Percentiles rank a stretch among this genome's conserved stretches.
phyloP scores from a whole-genome alignment of 2,329 filamentous ascomycete species.

The Colletotrichum aenigma region DNA sequence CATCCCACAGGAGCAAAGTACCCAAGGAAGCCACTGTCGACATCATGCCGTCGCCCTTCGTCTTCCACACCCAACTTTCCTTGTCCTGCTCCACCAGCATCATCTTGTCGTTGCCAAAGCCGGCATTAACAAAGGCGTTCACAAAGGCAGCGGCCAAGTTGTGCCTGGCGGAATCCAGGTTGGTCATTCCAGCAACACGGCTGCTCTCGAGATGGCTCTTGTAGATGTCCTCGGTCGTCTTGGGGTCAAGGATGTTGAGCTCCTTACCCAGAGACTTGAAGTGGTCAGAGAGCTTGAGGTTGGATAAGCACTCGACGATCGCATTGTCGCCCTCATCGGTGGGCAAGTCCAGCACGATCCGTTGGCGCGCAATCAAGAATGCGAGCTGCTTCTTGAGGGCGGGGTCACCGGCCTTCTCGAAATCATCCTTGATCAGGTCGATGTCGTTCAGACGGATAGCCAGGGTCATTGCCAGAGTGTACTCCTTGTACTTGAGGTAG shows the following conservation, averaged over 20 bases:
- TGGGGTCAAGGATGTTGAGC: constrained; percentile 94
- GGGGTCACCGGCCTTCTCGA: constrained; percentile 79
- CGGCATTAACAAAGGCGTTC: constrained; percentile 95
- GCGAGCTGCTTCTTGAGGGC: constrained; percentile 91
- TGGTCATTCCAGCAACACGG: constrained; percentile 89
- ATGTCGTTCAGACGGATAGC: constrained; percentile 92
- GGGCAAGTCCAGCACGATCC: constrained; percentile 78
- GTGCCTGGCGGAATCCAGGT: constrained; percentile 92
- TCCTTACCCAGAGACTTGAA: constrained; percentile 96
- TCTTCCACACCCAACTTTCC: constrained; percentile 98
- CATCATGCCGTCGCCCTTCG: constrained; percentile 97
- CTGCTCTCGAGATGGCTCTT: constrained; percentile 98
- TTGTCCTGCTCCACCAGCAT: constrained; percentile 92
- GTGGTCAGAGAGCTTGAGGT: constrained; percentile 85
- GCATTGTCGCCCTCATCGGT: constrained; percentile 26
- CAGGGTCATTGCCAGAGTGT: constrained; percentile 90
- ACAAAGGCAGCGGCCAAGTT: constrained; percentile 96
- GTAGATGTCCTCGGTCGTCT: constrained; percentile 98
- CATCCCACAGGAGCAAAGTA: constrained; percentile 90
- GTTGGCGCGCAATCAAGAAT: constrained; percentile 89
- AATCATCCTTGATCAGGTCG: constrained; percentile 81
- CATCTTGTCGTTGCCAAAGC: constrained; percentile 95
- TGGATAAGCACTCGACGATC: constrained; percentile 83
- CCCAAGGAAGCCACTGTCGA: constrained; percentile 94
- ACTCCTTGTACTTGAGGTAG: constrained; percentile 91